Percentiles rank a stretch among this genome's conserved stretches.
phyloP scores from a whole-genome alignment of 768 basidiomycete species.

The Calocybe gangraenosa region DNA sequence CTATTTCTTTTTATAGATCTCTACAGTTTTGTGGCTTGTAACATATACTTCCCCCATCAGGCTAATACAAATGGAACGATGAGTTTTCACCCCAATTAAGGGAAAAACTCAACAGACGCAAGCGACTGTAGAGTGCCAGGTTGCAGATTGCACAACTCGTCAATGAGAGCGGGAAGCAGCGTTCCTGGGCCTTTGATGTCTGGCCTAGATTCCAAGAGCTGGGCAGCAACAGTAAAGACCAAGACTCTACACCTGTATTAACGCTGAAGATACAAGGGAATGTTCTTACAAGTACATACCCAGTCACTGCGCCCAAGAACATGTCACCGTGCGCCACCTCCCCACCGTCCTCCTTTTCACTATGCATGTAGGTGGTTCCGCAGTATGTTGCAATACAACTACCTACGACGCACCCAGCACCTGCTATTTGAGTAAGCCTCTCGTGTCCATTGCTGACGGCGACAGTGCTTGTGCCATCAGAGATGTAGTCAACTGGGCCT shows the following conservation, averaged over 20 bases:
- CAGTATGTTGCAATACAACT: slow-evolving; percentile 79
- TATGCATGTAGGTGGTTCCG: slow-evolving; percentile 49
- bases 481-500: slow-evolving; percentile 77
- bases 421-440: slow-evolving; percentile 77
- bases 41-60: too few relatives aligned
- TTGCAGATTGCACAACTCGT: slow-evolving; percentile 42
- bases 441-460: slow-evolving; percentile 69
- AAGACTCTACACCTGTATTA: slow-evolving; percentile 36
- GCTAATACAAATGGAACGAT: too few relatives aligned
- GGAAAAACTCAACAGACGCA: slow-evolving; percentile 28
- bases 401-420: slow-evolving; percentile 83
- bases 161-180: slow-evolving; percentile 61
- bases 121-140: slow-evolving; percentile 26
- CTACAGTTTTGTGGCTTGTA: too few relatives aligned
- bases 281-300: slow-evolving; percentile 42
- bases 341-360: slow-evolving; percentile 29
- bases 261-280: too few relatives aligned
- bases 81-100: too few relatives aligned
- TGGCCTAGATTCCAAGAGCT: slow-evolving; percentile 45
- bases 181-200: slow-evolving; percentile 60
- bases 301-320: slow-evolving; percentile 70
- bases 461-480: slow-evolving; percentile 72
- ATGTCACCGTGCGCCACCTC: slow-evolving; percentile 72
- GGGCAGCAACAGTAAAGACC: slow-evolving; percentile 58
- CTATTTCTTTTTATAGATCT: slow-evolving; percentile 17